phyloP scores from a whole-genome alignment of 768 basidiomycete species.

The Lactarius indigo region DNA sequence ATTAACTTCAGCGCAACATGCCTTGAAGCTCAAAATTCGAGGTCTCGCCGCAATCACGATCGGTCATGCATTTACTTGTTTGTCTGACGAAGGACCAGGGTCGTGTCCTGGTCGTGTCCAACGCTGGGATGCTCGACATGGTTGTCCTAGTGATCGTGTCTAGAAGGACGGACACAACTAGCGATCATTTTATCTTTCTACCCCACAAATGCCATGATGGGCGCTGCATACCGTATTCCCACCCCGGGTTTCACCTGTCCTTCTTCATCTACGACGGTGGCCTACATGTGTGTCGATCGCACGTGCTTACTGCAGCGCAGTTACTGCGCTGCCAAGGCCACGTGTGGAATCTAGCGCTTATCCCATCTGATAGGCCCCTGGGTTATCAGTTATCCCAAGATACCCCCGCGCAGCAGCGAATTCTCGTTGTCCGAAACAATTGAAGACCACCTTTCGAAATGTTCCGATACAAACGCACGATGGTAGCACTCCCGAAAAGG shows the following conservation, averaged over 20 bases:
- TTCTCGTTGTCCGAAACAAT: neutral
- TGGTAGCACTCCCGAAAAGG: neutral
- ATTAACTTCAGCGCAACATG: neutral
- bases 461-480: neutral
- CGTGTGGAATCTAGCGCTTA: neutral
- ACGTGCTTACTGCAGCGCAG: too few species aligned
- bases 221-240: neutral
- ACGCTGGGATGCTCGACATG: neutral
- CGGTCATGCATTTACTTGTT: neutral
- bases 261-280: neutral
- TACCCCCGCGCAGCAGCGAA: neutral
- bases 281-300: neutral
- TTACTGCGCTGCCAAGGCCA: neutral
- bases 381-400: neutral
- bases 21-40: neutral
- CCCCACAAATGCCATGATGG: neutral
- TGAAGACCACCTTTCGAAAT: neutral
- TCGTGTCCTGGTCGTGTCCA: neutral
- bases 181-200: neutral
- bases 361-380: neutral
- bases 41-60: neutral
- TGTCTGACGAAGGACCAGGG: neutral
- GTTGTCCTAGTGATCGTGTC: neutral
- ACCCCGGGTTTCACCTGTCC: neutral
- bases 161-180: neutral